Percentiles rank a stretch among this genome's conserved stretches.
Conservation (phyloP, 2,329 filamentous ascomycete species). For the Fusarium cyanostomum region DNA sequence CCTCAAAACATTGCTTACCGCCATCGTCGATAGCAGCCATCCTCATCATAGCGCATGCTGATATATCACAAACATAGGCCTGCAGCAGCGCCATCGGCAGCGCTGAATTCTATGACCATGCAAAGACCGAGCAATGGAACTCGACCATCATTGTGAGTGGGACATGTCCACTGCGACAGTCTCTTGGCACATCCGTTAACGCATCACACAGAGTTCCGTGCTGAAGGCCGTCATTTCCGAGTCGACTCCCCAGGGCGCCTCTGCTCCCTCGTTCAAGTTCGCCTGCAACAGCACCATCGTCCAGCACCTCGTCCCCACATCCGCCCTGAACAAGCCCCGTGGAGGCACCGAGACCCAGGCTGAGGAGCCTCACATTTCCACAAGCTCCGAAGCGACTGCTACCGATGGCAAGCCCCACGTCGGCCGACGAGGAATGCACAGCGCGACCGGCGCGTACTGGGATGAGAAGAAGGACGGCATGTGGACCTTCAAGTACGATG, state of each 20-base stretch:
- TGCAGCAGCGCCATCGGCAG: constrained; percentile 80
- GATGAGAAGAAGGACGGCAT: constrained; percentile 91
- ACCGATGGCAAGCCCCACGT: constrained; percentile 76
- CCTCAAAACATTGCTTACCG: constrained; percentile 34
- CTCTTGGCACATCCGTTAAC: constrained; percentile 24
- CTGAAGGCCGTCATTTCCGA: constrained; percentile 82
- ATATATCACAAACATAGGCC: constrained; percentile 63
- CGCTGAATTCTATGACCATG: constrained; percentile 85
- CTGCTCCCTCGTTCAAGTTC: constrained; percentile 83
- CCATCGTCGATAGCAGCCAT: constrained; percentile 12
- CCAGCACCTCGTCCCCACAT: constrained; percentile 82
- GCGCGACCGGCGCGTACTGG: constrained; percentile 86
- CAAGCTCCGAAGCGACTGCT: constrained; percentile 63
- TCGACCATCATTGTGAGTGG: constrained; percentile 82
- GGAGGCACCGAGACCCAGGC: constrained; percentile 58
- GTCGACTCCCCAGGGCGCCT: constrained; percentile 66
- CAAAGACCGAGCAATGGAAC: constrained; percentile 89
- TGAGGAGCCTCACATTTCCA: constrained; percentile 64
- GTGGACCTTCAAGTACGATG: constrained; percentile 88
- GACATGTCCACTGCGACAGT: constrained; percentile 5
- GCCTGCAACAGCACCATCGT: constrained; percentile 98
- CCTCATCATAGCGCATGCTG: constrained; percentile 18
- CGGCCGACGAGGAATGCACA: constrained; percentile 90
- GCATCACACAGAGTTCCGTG: constrained; percentile 71
- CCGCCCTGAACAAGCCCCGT: constrained; percentile 69